These are phyloP conservation scores for Ochetophila trinervis DNA, from an alignment of 306 rosid genomes.

Conservation along the genomic window DNA sequence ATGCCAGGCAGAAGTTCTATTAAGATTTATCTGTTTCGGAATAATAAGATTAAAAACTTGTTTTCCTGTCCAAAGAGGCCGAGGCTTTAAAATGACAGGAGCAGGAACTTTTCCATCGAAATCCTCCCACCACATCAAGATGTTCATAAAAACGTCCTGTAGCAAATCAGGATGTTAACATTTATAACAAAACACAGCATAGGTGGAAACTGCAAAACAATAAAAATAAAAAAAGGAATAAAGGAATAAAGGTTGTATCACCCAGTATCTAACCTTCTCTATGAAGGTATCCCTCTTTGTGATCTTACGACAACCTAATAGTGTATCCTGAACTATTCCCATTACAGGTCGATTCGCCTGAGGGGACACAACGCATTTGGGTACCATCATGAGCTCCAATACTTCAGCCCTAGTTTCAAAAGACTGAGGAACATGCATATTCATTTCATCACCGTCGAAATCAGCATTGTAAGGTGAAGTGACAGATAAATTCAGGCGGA, in stretches of 20 bases:
- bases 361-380: slow-evolving; percentile 97
- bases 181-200: background rate
- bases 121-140: slow-evolving; percentile 99
- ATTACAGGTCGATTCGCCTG: slow-evolving; percentile 94
- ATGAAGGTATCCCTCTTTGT: slow-evolving; percentile 96
- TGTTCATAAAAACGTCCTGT: slow-evolving; percentile 98
- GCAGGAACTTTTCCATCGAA: slow-evolving; percentile 96
- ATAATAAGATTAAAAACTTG: slow-evolving; percentile 97
- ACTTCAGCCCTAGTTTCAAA: slow-evolving; percentile 99
- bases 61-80: slow-evolving; percentile 97
- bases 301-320: slow-evolving; percentile 90
- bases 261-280: slow-evolving; percentile 55
- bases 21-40: slow-evolving; percentile 89
- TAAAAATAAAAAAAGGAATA: background rate
- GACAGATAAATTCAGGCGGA: slow-evolving; percentile 86
- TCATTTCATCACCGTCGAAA: slow-evolving; percentile 99
- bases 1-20: slow-evolving; percentile 91
- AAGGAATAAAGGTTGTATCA: background rate
- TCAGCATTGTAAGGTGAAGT: slow-evolving; percentile 98
- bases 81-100: slow-evolving; percentile 92
- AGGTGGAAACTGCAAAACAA: slow-evolving; percentile 1
- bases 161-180: slow-evolving; percentile 4
- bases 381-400: slow-evolving; percentile 99
- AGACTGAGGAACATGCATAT: slow-evolving; percentile 99
- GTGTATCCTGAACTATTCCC: slow-evolving; percentile 98